These are phyloP conservation scores for Komagataella kurtzmanii DNA, from an alignment of 805 yeast species.

Conservation along the genomic window DNA sequence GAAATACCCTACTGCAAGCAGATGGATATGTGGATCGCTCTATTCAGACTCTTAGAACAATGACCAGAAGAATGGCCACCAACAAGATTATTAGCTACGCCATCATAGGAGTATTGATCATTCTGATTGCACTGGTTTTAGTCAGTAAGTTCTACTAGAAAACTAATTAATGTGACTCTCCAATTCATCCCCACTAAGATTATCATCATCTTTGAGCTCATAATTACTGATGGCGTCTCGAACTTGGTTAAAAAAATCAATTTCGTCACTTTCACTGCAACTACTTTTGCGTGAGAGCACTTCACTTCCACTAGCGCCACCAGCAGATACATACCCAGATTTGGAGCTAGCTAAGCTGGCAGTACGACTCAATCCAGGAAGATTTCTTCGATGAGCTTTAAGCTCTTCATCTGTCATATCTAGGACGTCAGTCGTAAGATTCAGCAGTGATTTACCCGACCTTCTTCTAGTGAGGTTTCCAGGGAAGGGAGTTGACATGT, in stretches of 20 bases:
- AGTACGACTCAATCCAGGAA: conserved; percentile 19
- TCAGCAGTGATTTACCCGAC: conserved; percentile 62
- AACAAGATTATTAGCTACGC: conserved; percentile 85
- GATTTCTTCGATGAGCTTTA: conserved; percentile 11
- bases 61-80: conserved; percentile 89
- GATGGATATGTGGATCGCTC: conserved; percentile 88
- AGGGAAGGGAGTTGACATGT: conserved; percentile 15
- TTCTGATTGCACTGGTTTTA: conserved; percentile 71
- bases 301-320: not conserved
- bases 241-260: conserved; percentile 25
- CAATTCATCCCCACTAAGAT: conserved; percentile 40
- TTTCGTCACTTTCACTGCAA: conserved; percentile 8
- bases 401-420: conserved; percentile 56
- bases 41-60: conserved; percentile 70
- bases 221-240: conserved; percentile 26
- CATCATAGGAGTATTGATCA: conserved; percentile 74
- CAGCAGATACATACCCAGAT: conserved; percentile 1
- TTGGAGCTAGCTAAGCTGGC: conserved; percentile 5
- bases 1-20: conserved; percentile 80
- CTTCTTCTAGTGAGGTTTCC: conserved; percentile 49
- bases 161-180: conserved; percentile 25
- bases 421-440: conserved; percentile 51
- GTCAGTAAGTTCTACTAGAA: conserved; percentile 63
- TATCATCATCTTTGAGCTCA: conserved; percentile 23
- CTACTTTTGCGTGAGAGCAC: conserved; percentile 10